Evolutionary conservation across 805 yeast genomes (phyloP).

Genomic region (Grigorovia yakushimaensis): DNA sequence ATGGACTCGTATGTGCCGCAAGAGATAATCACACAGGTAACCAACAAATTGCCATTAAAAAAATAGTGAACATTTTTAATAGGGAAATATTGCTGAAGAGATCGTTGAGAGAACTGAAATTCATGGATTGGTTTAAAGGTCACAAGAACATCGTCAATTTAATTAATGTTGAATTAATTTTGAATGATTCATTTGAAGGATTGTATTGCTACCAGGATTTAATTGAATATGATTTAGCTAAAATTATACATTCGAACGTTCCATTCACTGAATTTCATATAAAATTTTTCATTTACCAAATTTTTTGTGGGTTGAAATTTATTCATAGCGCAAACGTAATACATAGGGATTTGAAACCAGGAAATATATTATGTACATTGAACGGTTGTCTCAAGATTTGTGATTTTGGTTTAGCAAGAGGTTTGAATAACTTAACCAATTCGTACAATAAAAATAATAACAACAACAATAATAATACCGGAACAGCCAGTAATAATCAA

Average conservation of each 20-base stretch:
- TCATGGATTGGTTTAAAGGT: constrained; percentile 77
- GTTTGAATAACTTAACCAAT: constrained; percentile 33
- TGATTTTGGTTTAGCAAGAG: constrained; percentile 90
- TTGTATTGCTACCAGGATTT: constrained; percentile 82
- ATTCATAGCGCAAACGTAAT: constrained; percentile 88
- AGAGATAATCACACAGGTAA: constrained; percentile 18
- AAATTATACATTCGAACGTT: constrained; percentile 67
- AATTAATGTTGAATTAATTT: constrained; percentile 64
- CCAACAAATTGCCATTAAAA: constrained; percentile 59
- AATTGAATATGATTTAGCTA: constrained; percentile 70
- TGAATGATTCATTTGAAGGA: constrained; percentile 65
- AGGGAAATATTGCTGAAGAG: constrained; percentile 61
- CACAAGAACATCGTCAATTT: constrained; percentile 73
- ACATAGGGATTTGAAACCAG: constrained; percentile 89
- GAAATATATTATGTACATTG: constrained; percentile 67
- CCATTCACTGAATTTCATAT: constrained; percentile 81
- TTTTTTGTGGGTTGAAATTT: constrained; percentile 77
- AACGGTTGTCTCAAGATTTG: constrained; percentile 77
- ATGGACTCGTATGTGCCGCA: constrained; percentile 79
- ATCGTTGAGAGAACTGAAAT: constrained; percentile 73
- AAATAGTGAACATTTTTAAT: constrained; percentile 60
- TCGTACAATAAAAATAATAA: background rate
- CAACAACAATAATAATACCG: background rate
- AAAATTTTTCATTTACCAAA: constrained; percentile 66
- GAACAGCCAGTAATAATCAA: background rate